A percentile compares a stretch with the other conserved stretches of the same genome.
Evolutionary conservation across 1,284 basidiomycete genomes (phyloP).

Genomic region (Wolfiporia cocos): DNA sequence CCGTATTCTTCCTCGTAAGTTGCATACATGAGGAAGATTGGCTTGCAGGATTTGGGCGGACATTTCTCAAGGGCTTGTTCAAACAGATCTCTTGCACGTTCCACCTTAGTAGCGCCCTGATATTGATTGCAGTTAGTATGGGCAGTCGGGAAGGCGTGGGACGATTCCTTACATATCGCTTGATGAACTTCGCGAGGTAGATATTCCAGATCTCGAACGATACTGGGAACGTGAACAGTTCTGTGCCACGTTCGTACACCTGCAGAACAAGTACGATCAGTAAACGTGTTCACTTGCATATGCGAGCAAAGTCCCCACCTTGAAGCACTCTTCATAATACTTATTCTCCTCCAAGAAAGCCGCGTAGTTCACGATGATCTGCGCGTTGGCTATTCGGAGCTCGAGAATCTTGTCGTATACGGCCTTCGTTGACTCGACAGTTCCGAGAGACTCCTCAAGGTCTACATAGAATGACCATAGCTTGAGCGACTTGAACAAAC

Average conservation of each 20-base stretch:
- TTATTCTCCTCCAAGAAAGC: slow-evolving; percentile 96
- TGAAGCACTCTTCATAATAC: slow-evolving; percentile 99
- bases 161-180: slow-evolving; percentile 75
- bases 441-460: slow-evolving; percentile 93
- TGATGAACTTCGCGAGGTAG: slow-evolving; percentile 95
- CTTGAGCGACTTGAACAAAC: slow-evolving; percentile 97
- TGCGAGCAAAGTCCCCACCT: slow-evolving; percentile 59
- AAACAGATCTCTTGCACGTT: slow-evolving; percentile 93
- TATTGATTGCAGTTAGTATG: slow-evolving; percentile 4
- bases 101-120: slow-evolving; percentile 89
- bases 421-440: slow-evolving; percentile 86
- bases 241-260: slow-evolving; percentile 97
- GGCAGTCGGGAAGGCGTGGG: neutral
- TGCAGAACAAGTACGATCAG: too few relatives aligned
- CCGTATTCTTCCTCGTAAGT: slow-evolving; percentile 94
- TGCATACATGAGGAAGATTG: slow-evolving; percentile 94
- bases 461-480: slow-evolving; percentile 99
- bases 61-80: slow-evolving; percentile 98
- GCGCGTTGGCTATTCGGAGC: slow-evolving; percentile 97
- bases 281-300: too few relatives aligned
- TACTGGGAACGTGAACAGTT: slow-evolving; percentile 96
- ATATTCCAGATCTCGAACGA: slow-evolving; percentile 99
- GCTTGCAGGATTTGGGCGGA: slow-evolving; percentile 91
- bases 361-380: slow-evolving; percentile 96
- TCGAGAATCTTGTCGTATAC: slow-evolving; percentile 98